Conservation (phyloP, 1,139 yeast species). For the Spathaspora sp. region DNA sequence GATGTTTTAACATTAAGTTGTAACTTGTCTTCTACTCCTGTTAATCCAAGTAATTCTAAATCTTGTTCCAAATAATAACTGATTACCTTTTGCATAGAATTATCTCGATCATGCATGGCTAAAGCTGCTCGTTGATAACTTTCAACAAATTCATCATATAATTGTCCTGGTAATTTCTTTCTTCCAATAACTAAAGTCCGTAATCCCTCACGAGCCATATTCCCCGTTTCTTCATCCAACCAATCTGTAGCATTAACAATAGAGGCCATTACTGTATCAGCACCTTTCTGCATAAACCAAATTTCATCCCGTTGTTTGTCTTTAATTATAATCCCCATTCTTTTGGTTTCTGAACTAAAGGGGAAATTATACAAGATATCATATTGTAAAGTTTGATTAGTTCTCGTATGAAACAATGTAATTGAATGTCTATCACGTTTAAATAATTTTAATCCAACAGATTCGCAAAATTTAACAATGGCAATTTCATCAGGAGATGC, state of each 20-base stretch:
- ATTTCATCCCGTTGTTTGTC: slow-evolving; percentile 64
- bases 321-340: slow-evolving; percentile 89
- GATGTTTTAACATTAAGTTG: slow-evolving; percentile 91
- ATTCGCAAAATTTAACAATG: slow-evolving; percentile 87
- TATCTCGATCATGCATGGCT: slow-evolving; percentile 78
- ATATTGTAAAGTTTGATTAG: slow-evolving; percentile 53
- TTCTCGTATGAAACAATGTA: slow-evolving; percentile 62
- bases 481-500: slow-evolving; percentile 99
- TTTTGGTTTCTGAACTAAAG: slow-evolving; percentile 88
- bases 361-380: slow-evolving; percentile 86
- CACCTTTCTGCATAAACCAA: slow-evolving; percentile 92
- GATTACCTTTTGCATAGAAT: slow-evolving; percentile 66
- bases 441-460: slow-evolving; percentile 75
- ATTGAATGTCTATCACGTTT: slow-evolving; percentile 81
- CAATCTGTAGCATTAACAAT: slow-evolving; percentile 88
- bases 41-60: slow-evolving; percentile 82
- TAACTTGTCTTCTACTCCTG: slow-evolving; percentile 96
- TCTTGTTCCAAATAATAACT: slow-evolving; percentile 74
- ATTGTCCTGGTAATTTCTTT: slow-evolving; percentile 55
- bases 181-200: slow-evolving; percentile 92
- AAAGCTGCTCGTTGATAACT: slow-evolving; percentile 73
- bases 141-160: slow-evolving; percentile 61
- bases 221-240: slow-evolving; percentile 96
- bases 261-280: slow-evolving; percentile 90
- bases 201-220: slow-evolving; percentile 98